Evolutionary conservation across 495 filamentous ascomycete species (phyloP).

Genomic region (Lophiotrema nucula): DNA sequence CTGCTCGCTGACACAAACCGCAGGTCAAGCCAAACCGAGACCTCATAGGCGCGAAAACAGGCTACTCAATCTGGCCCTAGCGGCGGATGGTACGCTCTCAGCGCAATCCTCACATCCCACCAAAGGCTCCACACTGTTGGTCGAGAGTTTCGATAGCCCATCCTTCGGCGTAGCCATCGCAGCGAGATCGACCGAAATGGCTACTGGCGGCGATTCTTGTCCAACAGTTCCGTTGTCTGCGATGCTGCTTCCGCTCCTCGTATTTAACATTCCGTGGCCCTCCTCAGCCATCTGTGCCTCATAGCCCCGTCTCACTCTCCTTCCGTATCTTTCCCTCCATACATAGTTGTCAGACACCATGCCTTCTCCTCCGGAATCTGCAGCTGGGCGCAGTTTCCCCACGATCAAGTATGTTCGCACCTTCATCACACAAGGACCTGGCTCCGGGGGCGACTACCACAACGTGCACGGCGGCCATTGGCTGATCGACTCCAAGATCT

Average conservation of each 20-base stretch:
- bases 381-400: slow-evolving; percentile 50
- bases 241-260: not conserved
- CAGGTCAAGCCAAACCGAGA: not conserved
- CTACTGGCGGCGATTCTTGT: slow-evolving; percentile 12
- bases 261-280: slow-evolving; percentile 13
- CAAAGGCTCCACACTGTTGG: slow-evolving; percentile 14
- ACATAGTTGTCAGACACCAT: slow-evolving; percentile 9
- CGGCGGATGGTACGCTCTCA: not conserved
- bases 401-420: slow-evolving; percentile 78
- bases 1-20: not conserved
- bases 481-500: slow-evolving; percentile 87
- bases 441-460: slow-evolving; percentile 90
- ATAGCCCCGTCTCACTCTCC: not conserved
- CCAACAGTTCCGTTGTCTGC: not conserved
- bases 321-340: not conserved
- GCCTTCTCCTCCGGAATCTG: slow-evolving; percentile 1
- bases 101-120: slow-evolving; percentile 2
- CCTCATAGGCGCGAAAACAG: not conserved
- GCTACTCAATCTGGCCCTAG: not conserved
- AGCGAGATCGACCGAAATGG: slow-evolving; percentile 32
- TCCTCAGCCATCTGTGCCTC: slow-evolving; percentile 17
- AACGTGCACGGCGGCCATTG: slow-evolving; percentile 93
- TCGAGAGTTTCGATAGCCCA: slow-evolving; percentile 6
- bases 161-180: slow-evolving; percentile 23
- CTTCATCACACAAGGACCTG: slow-evolving; percentile 80